Evolutionary conservation across 1,284 basidiomycete genomes (phyloP).

Genomic region (Volvariella volvacea): DNA sequence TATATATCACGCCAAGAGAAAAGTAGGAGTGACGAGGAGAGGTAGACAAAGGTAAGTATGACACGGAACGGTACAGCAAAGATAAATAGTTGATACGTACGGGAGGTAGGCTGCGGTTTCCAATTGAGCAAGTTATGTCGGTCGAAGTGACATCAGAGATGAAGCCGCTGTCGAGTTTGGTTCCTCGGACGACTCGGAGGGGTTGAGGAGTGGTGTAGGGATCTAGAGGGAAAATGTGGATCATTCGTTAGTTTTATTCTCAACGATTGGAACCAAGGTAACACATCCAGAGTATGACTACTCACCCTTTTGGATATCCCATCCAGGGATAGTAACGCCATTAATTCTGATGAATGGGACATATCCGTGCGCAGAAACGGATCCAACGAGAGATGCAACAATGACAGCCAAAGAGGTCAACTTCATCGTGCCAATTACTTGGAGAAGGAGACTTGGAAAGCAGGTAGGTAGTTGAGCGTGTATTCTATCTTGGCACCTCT

Average conservation of each 20-base stretch:
- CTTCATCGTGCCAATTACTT: too few species aligned
- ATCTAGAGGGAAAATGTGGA: constrained; percentile 15
- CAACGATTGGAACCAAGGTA: constrained; percentile 9
- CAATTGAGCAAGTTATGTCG: constrained; percentile 29
- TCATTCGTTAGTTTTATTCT: background rate
- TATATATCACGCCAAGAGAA: constrained; percentile 9
- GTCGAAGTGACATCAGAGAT: constrained; percentile 21
- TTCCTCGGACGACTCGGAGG: constrained; percentile 23
- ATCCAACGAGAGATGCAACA: constrained; percentile 10
- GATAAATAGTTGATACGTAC: constrained; percentile 11
- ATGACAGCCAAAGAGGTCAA: constrained; percentile 5
- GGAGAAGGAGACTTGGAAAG: too few species aligned
- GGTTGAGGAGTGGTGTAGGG: constrained; percentile 23
- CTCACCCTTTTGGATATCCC: constrained; percentile 21
- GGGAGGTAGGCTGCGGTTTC: constrained; percentile 26
- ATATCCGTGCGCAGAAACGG: constrained; percentile 22
- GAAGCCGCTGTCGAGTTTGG: constrained; percentile 26
- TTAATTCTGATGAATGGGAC: constrained; percentile 22
- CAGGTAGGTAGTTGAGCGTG: too few species aligned
- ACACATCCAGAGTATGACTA: constrained; percentile 17
- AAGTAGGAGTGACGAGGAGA: too few species aligned
- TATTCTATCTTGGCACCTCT: too few species aligned
- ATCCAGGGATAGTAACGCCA: constrained; percentile 18
- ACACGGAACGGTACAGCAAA: background rate
- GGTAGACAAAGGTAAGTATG: too few species aligned